phyloP scores from a whole-genome alignment of 768 basidiomycete genomes.

The Mycena galopus region DNA sequence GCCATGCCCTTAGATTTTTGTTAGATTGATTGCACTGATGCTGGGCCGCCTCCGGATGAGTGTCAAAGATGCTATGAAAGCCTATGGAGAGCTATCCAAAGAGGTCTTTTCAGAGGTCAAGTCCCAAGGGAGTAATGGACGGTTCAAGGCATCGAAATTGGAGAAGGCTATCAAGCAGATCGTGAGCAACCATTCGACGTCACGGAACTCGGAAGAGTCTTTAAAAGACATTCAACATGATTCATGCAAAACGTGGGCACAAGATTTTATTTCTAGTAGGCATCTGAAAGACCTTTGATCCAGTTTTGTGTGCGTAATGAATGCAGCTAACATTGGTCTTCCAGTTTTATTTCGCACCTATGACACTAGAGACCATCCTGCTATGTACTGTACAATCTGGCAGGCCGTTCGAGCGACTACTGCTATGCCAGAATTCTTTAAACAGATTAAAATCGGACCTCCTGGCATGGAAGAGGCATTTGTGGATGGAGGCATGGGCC shows the following conservation, averaged over 20 bases:
- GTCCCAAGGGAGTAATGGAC: background rate
- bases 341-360: too few species aligned
- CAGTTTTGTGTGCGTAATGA: slow-evolving; percentile 1
- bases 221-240: background rate
- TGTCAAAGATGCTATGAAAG: background rate
- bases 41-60: slow-evolving; percentile 11
- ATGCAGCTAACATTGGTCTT: background rate
- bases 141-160: too few species aligned
- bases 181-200: too few species aligned
- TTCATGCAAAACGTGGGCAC: background rate
- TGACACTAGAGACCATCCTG: too few species aligned
- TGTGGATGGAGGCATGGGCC: too few species aligned
- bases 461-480: too few species aligned
- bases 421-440: too few species aligned
- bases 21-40: slow-evolving; percentile 11
- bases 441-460: too few species aligned
- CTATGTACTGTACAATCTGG: too few species aligned
- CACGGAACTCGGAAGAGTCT: too few species aligned
- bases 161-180: slow-evolving; percentile 3
- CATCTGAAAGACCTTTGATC: background rate
- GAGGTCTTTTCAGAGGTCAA: too few species aligned
- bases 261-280: background rate
- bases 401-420: too few species aligned
- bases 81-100: background rate
- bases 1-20: background rate